These are phyloP conservation scores for Colletotrichum abscissum DNA, from an alignment of 2,329 filamentous ascomycete genomes.

Conservation along the genomic window DNA sequence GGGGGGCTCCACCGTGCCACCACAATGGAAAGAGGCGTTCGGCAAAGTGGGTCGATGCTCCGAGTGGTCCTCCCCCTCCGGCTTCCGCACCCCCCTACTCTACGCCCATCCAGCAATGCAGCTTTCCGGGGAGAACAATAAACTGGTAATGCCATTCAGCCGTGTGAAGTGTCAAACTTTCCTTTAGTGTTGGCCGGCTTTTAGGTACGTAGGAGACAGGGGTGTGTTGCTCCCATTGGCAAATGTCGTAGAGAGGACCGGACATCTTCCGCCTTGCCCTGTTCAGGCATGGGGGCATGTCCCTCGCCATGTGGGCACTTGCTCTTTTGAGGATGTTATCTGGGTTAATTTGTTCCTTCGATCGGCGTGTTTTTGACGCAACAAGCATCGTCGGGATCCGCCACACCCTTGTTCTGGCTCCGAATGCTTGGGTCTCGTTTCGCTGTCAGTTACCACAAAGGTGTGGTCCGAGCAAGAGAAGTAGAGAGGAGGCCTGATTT, in stretches of 20 bases:
- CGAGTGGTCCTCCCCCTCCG: background rate
- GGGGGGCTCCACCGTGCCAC: background rate
- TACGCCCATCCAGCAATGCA: constrained; percentile 1
- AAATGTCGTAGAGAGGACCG: background rate
- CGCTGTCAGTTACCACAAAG: background rate
- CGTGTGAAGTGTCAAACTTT: background rate
- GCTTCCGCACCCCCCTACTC: background rate
- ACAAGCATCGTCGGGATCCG: background rate
- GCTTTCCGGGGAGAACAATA: constrained; percentile 14
- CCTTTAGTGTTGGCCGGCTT: no score
- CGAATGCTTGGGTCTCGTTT: background rate
- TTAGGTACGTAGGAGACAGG: background rate
- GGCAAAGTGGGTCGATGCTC: constrained; percentile 9
- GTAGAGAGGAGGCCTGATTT: background rate
- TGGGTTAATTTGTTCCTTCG: background rate
- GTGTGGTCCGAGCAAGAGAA: constrained; percentile 9
- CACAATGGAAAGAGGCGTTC: constrained; percentile 23
- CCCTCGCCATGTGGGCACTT: background rate
- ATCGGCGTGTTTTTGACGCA: background rate
- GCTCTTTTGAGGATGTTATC: background rate
- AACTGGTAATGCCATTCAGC: background rate
- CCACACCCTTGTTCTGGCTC: background rate
- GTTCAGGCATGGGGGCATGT: background rate
- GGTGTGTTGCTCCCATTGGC: background rate
- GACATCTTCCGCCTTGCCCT: background rate